Evolutionary conservation across 345 rosid species (phyloP).

Genomic region (Eucalyptus tenuipes): DNA sequence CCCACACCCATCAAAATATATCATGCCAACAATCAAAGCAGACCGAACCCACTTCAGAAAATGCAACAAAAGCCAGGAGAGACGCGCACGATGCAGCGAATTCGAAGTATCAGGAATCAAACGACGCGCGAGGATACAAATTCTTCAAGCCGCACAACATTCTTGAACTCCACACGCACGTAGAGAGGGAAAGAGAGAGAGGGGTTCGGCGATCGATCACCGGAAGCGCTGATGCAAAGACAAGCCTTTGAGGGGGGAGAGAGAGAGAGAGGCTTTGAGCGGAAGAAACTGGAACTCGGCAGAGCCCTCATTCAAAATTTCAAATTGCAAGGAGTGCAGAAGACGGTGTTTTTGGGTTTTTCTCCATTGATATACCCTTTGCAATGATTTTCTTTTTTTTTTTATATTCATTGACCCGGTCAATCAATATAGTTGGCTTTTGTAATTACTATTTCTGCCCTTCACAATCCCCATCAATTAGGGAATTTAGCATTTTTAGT

Average conservation of each 20-base stretch:
- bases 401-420: neutral
- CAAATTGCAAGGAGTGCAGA: neutral
- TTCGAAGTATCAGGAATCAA: neutral
- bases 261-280: neutral
- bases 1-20: neutral
- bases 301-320: neutral
- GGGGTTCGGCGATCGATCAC: neutral
- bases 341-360: neutral
- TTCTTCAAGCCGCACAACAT: neutral
- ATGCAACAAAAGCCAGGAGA: neutral
- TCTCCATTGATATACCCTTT: neutral
- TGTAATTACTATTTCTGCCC: neutral
- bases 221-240: neutral
- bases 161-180: neutral
- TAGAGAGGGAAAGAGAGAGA: neutral
- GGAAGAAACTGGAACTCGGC: neutral
- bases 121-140: neutral
- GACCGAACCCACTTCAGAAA: neutral
- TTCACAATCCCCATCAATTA: neutral
- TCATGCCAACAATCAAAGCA: neutral
- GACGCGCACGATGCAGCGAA: neutral
- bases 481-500: neutral
- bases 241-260: neutral
- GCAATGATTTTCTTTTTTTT: neutral
- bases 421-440: neutral